Percentiles rank a stretch among this genome's conserved stretches.
These are phyloP conservation scores for Fusarium sp. DNA, from an alignment of 2,329 filamentous ascomycete genomes.

Conservation along the genomic window DNA sequence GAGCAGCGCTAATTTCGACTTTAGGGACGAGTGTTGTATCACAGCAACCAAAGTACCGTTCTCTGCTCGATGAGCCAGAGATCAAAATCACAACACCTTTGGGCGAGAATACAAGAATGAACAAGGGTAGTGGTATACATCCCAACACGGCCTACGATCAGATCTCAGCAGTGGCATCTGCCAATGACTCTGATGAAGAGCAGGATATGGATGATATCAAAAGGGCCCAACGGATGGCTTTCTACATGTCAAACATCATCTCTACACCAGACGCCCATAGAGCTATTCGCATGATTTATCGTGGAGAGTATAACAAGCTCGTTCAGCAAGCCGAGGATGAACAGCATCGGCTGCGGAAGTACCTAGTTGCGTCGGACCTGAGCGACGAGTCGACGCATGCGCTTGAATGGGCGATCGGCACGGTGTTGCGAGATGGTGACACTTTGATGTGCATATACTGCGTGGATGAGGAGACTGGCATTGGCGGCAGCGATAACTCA, in stretches of 20 bases:
- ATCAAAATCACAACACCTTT: slow-evolving; percentile 72
- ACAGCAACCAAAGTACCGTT: slow-evolving; percentile 63
- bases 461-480: slow-evolving; percentile 84
- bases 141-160: slow-evolving; percentile 87
- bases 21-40: slow-evolving; percentile 65
- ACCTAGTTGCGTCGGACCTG: slow-evolving; percentile 93
- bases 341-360: slow-evolving; percentile 83
- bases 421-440: slow-evolving; percentile 91
- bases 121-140: slow-evolving; percentile 70
- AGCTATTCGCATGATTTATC: slow-evolving; percentile 87
- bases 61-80: slow-evolving; percentile 72
- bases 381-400: slow-evolving; percentile 96
- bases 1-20: slow-evolving; percentile 7
- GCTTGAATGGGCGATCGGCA: slow-evolving; percentile 97
- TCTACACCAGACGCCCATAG: slow-evolving; percentile 81
- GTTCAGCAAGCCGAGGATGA: slow-evolving; percentile 82
- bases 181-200: slow-evolving; percentile 85
- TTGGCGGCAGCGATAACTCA: slow-evolving; percentile 60
- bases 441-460: slow-evolving; percentile 94
- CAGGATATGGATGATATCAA: slow-evolving; percentile 86
- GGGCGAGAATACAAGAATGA: slow-evolving; percentile 67
- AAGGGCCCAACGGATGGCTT: slow-evolving; percentile 83
- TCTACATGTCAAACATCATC: slow-evolving; percentile 83
- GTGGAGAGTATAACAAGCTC: slow-evolving; percentile 84
- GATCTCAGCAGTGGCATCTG: slow-evolving; percentile 65